Evolutionary conservation across 2,329 filamentous ascomycete genomes (phyloP).

Genomic region (Fusarium temperatum): DNA sequence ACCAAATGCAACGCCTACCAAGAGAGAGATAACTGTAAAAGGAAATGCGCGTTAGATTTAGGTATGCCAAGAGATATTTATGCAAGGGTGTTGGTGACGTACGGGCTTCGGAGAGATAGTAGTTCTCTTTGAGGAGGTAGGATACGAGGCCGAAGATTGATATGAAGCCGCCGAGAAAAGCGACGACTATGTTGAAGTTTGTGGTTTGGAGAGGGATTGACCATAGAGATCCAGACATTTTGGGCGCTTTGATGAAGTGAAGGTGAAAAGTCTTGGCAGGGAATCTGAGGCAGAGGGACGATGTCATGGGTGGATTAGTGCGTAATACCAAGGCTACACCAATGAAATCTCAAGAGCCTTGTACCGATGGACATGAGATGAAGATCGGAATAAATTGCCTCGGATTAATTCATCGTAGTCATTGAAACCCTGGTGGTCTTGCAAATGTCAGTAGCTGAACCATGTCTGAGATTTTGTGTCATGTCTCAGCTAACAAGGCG

Average conservation of each 20-base stretch:
- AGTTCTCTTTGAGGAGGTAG: slow-evolving; percentile 87
- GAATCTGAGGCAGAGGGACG: background rate
- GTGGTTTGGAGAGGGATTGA: slow-evolving; percentile 62
- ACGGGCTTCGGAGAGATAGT: slow-evolving; percentile 91
- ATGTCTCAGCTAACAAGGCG: background rate
- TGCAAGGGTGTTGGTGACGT: slow-evolving; percentile 50
- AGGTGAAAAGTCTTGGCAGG: background rate
- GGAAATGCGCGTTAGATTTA: background rate
- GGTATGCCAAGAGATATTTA: slow-evolving; percentile 11
- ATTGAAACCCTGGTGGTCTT: background rate
- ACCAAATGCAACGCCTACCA: slow-evolving; percentile 81
- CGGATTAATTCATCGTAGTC: background rate
- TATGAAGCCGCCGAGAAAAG: slow-evolving; percentile 85
- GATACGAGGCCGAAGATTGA: slow-evolving; percentile 91
- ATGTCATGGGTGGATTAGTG: background rate
- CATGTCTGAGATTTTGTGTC: background rate
- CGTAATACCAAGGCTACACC: background rate
- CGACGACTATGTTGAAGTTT: slow-evolving; percentile 87
- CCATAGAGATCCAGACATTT: slow-evolving; percentile 43
- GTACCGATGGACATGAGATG: background rate
- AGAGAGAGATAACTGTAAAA: slow-evolving; percentile 77
- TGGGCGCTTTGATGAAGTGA: background rate
- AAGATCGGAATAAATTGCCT: background rate
- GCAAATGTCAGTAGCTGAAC: background rate
- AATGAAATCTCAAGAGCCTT: background rate